Percentiles rank a stretch among this genome's conserved stretches.
Evolutionary conservation across 331 rosid genomes (phyloP).

Genomic region (Rosa hybrid): DNA sequence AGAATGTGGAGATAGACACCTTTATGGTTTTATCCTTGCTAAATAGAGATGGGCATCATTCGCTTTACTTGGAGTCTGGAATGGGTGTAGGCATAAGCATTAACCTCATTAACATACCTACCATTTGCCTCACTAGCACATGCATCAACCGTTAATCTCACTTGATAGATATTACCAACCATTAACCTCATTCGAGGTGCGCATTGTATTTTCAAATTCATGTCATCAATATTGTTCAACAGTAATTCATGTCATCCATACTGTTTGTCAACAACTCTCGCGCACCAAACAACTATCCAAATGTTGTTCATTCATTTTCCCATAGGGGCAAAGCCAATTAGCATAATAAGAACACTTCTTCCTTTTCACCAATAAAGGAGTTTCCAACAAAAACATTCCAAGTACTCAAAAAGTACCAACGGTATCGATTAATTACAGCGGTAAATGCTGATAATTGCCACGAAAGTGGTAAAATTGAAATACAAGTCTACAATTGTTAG

Average conservation of each 20-base stretch:
- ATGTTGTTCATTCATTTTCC: background rate
- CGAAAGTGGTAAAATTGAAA: slow-evolving; percentile 19
- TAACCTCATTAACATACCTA: no score
- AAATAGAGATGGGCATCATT: no score
- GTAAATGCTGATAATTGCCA: slow-evolving; percentile 10
- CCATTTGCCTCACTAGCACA: background rate
- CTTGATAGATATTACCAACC: background rate
- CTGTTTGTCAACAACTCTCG: no score
- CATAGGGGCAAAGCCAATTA: background rate
- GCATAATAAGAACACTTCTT: background rate
- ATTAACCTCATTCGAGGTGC: no score
- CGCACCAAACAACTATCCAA: no score
- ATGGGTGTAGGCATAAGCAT: no score
- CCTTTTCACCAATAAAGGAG: no score
- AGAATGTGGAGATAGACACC: no score
- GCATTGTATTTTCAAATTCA: background rate
- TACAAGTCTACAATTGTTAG: slow-evolving; percentile 24
- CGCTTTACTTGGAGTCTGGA: no score
- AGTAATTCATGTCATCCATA: background rate
- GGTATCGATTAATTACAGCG: background rate
- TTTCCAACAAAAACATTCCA: slow-evolving; percentile 1
- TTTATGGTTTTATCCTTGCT: no score
- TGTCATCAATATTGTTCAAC: background rate
- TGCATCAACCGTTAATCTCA: background rate
- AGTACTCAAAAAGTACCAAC: background rate